Conservation (phyloP, 2,329 filamentous ascomycete species). For the Phialophora macrospora region DNA sequence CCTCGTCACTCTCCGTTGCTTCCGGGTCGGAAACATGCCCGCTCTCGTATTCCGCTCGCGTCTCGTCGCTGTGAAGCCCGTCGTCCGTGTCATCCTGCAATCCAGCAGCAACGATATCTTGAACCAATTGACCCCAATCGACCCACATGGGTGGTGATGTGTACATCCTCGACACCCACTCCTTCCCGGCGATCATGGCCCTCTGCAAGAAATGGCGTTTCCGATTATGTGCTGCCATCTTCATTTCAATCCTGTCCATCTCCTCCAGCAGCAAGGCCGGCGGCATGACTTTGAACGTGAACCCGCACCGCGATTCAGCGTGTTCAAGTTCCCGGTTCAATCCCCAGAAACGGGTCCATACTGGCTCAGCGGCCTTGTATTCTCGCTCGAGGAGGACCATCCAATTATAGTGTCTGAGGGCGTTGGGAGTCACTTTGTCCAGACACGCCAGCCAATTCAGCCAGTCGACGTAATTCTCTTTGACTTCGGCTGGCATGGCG, state of each 20-base stretch:
- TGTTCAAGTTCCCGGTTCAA: background rate
- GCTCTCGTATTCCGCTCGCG: background rate
- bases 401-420: constrained; percentile 23
- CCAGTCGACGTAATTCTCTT: constrained; percentile 22
- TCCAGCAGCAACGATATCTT: background rate
- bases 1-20: constrained; percentile 3
- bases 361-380: constrained; percentile 4
- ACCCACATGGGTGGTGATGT: constrained; percentile 12
- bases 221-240: background rate
- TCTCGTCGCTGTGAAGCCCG: background rate
- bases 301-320: background rate
- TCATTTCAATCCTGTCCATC: constrained; percentile 6
- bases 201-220: constrained; percentile 16
- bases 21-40: constrained; percentile 15
- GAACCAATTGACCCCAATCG: constrained; percentile 6
- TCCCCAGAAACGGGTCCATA: constrained; percentile 19
- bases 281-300: background rate
- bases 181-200: background rate
- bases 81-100: background rate
- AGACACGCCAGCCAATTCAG: constrained; percentile 6
- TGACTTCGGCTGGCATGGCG: background rate
- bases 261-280: background rate
- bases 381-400: constrained; percentile 23
- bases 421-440: constrained; percentile 7
- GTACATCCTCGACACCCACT: background rate